A percentile compares a stretch with the other conserved stretches of the same genome.
Evolutionary conservation across 176 grass and related monocot species (phyloP).

Genomic region (Pharus latifolius): DNA sequence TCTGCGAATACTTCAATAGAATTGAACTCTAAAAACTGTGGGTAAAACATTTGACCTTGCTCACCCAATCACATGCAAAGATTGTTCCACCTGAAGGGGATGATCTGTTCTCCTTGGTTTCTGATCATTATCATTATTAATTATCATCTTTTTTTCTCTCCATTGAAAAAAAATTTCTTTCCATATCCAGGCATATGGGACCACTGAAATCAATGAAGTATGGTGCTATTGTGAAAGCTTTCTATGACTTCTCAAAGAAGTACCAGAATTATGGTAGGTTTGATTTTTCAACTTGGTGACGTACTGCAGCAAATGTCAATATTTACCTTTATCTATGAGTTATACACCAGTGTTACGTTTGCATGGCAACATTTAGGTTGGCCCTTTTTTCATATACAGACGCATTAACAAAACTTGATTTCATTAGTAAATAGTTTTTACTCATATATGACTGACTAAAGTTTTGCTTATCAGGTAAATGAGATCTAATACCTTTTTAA

Average conservation of each 20-base stretch:
- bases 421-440: not conserved
- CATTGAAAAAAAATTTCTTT: not conserved
- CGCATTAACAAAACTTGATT: not conserved
- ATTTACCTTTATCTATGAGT: too few species aligned
- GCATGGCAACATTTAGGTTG: too few species aligned
- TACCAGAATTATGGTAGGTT: conserved; percentile 77
- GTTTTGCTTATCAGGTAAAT: conserved; percentile 35
- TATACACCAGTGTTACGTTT: too few species aligned
- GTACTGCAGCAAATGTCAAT: too few species aligned
- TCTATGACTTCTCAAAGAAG: conserved; percentile 86
- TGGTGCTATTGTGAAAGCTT: conserved; percentile 60
- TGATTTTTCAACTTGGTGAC: not conserved
- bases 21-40: too few species aligned
- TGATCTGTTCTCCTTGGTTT: too few species aligned
- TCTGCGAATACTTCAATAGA: too few species aligned
- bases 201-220: conserved; percentile 60
- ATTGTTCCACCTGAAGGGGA: too few species aligned
- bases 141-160: not conserved
- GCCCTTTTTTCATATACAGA: too few species aligned
- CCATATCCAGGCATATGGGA: conserved; percentile 78
- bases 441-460: not conserved
- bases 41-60: too few species aligned
- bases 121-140: too few species aligned
- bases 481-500: conserved; percentile 5
- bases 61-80: too few species aligned